Evolutionary conservation across 768 basidiomycete species (phyloP).

Genomic region (Leccinum broughii): DNA sequence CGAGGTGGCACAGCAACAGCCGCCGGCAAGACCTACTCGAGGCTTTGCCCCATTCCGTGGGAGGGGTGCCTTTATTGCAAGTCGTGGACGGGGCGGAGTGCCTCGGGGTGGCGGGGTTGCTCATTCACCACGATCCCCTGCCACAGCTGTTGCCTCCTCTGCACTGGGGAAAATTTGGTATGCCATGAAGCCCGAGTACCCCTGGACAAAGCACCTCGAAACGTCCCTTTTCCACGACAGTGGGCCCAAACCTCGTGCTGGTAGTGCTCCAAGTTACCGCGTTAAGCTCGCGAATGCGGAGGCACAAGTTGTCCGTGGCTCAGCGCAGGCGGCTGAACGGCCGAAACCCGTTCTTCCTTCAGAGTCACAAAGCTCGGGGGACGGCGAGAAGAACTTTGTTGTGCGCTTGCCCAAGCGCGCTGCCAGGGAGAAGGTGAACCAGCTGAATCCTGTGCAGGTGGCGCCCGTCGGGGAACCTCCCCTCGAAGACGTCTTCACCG

Average conservation of each 20-base stretch:
- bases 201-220: constrained; percentile 85
- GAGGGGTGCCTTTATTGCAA: constrained; percentile 45
- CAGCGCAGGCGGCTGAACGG: constrained; percentile 12
- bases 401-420: constrained; percentile 54
- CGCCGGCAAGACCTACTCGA: constrained; percentile 30
- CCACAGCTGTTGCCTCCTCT: constrained; percentile 28
- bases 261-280: constrained; percentile 54
- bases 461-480: constrained; percentile 38
- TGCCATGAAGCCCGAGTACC: constrained; percentile 72
- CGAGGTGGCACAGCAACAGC: constrained; percentile 35
- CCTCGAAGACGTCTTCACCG: constrained; percentile 58
- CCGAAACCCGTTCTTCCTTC: constrained; percentile 20
- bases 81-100: constrained; percentile 47
- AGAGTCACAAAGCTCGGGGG: constrained; percentile 36
- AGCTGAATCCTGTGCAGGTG: constrained; percentile 11
- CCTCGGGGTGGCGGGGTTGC: constrained; percentile 43
- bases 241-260: constrained; percentile 56
- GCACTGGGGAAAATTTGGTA: constrained; percentile 60
- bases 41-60: constrained; percentile 44
- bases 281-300: constrained; percentile 61
- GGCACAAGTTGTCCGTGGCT: constrained; percentile 45
- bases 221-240: constrained; percentile 68
- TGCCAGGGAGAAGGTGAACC: constrained; percentile 37
- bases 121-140: constrained; percentile 32
- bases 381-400: constrained; percentile 46